Evolutionary conservation across 176 grass and related monocot genomes (phyloP).

Genomic region (Guadua angustifolia): DNA sequence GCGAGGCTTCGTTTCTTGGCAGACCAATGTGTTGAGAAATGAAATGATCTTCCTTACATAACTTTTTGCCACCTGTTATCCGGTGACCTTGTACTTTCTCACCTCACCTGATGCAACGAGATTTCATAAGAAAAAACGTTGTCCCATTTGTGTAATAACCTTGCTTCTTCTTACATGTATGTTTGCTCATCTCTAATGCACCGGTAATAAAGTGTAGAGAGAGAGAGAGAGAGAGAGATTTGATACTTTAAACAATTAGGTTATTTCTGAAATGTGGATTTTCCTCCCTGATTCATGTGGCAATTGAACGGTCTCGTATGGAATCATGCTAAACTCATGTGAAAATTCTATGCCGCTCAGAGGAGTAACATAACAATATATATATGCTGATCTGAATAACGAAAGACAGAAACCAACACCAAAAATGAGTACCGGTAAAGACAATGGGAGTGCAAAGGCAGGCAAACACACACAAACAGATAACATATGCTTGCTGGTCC

Average conservation of each 20-base stretch:
- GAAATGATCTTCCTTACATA: not conserved
- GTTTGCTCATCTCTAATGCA: not conserved
- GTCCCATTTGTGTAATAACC: not conserved
- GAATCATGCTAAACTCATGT: not conserved
- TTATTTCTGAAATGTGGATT: not conserved
- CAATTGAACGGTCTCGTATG: not conserved
- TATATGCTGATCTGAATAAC: no score
- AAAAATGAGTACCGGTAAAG: not conserved
- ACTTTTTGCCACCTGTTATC: constrained; percentile 11
- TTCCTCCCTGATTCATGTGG: not conserved
- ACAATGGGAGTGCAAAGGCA: not conserved
- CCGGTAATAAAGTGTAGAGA: not conserved
- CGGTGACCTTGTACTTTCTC: not conserved
- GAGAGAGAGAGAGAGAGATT: not conserved
- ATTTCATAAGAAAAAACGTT: no score
- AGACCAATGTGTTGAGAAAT: not conserved
- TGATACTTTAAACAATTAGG: not conserved
- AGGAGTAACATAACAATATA: not conserved
- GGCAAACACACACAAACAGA: not conserved
- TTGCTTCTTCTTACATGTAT: not conserved
- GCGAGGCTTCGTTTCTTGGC: not conserved
- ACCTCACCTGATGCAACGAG: not conserved
- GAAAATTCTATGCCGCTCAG: not conserved
- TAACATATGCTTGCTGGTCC: constrained; percentile 23
- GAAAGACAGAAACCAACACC: not conserved